Percentiles rank a stretch among this genome's conserved stretches.
Evolutionary conservation across 352 stramenopile genomes (phyloP).

Genomic region (Globisporangium irregulare): DNA sequence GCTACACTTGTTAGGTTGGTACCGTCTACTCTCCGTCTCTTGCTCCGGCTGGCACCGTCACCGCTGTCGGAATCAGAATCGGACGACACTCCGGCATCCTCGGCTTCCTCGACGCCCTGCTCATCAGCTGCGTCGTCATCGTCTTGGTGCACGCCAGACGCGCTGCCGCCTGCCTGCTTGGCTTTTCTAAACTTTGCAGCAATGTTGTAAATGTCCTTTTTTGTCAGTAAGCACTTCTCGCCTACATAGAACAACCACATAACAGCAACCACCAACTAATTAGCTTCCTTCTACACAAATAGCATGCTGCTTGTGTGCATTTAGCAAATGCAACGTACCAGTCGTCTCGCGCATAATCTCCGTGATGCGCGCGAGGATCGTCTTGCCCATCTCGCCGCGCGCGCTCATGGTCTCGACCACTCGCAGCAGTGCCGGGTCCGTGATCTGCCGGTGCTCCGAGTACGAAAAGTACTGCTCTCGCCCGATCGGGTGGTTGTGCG

Average conservation of each 20-base stretch:
- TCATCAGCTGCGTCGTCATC: not conserved
- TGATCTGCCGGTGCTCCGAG: slow-evolving; percentile 8
- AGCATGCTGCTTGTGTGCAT: too few species aligned
- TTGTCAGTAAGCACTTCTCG: slow-evolving; percentile 1
- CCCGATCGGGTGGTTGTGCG: slow-evolving; percentile 12
- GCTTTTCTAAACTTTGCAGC: slow-evolving; percentile 4
- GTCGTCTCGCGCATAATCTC: not conserved
- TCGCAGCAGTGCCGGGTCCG: slow-evolving; percentile 7
- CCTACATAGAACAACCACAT: not conserved
- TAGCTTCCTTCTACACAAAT: not conserved
- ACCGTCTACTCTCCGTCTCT: not conserved
- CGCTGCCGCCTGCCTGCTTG: not conserved
- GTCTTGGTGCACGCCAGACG: not conserved
- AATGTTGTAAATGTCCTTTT: slow-evolving; percentile 4
- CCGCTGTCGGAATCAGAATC: slow-evolving; percentile 1
- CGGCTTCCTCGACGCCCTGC: not conserved
- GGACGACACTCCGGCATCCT: not conserved
- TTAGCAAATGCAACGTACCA: not conserved
- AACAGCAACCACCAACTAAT: not conserved
- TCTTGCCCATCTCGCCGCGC: not conserved
- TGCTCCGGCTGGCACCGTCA: not conserved
- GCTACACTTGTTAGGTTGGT: not conserved
- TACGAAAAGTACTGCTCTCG: slow-evolving; percentile 13
- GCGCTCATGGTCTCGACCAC: slow-evolving; percentile 2
- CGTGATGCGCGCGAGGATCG: not conserved